Conservation (phyloP, 768 basidiomycete genomes). For the Trametes villosa region DNA sequence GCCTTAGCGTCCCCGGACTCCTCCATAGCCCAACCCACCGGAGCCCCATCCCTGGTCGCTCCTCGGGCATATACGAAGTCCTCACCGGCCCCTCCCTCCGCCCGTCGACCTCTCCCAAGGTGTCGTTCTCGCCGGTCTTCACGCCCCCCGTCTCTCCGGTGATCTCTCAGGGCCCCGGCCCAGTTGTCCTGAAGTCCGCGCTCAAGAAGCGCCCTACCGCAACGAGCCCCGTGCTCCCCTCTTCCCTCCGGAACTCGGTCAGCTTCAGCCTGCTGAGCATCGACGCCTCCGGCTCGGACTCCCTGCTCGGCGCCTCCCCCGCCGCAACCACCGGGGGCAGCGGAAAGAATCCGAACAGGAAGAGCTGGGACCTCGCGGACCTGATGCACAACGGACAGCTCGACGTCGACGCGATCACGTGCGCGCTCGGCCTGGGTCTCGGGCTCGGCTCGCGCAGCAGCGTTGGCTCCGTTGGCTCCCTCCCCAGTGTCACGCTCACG, state of each 20-base stretch:
- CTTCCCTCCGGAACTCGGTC: conserved; percentile 22
- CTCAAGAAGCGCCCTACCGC: conserved; percentile 2
- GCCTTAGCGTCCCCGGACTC: neutral
- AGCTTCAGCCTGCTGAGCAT: conserved; percentile 12
- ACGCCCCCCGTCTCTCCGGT: neutral
- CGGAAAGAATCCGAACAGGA: neutral
- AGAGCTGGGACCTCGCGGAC: conserved; percentile 30
- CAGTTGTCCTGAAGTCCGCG: conserved; percentile 4
- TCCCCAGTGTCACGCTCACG: neutral
- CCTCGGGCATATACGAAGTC: conserved; percentile 2
- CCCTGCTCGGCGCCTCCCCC: neutral
- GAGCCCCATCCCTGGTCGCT: neutral
- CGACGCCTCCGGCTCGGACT: neutral
- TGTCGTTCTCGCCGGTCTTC: conserved; percentile 9
- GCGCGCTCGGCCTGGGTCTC: conserved; percentile 28
- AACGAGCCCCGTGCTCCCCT: conserved; percentile 16
- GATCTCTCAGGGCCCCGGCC: neutral
- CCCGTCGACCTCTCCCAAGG: conserved; percentile 11
- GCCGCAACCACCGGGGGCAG: neutral
- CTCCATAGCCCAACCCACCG: conserved; percentile 12
- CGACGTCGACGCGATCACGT: conserved; percentile 34
- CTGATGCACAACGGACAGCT: conserved; percentile 30
- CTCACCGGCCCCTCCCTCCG: neutral
- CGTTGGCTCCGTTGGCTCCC: neutral
- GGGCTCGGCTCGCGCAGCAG: conserved; percentile 8